Evolutionary conservation across 2,329 filamentous ascomycete species (phyloP), one percentile per base, ranked within the genome.

Genomic region (Fusarium sp.): DNA sequence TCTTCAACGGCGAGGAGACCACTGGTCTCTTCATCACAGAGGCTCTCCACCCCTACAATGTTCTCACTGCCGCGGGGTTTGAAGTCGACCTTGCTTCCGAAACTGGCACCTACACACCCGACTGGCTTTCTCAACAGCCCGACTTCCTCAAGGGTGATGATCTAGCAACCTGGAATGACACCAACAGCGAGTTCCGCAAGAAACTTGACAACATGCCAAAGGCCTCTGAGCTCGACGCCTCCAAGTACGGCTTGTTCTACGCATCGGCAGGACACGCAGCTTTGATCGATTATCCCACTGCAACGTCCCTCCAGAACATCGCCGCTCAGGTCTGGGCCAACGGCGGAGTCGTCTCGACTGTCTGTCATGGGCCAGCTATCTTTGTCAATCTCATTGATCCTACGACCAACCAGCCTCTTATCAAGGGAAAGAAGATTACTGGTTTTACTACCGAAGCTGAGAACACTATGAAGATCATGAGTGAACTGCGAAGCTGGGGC

Each of bases 151-250:
- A 46, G 2, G 61, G 60, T 11, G 65, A 68, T 2, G 65, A 68
- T 3, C 18, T 64, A 0, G 5, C 60, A 8, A 49, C 16, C 8
- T 85, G 80, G 81, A 78, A 83, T 10, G 77, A 85, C 55, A 46
- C 55, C 22, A 73, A 71, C 64, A 81, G 81, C 67, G 81, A 81
- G 9, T 85, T 86, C 74, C 77, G 82, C 57, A 75, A 77, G 53
- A 84, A 84, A 72, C 75, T 85, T 12, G 83, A 84, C 69, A 77
- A 79, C 37, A 77, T 84, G 70, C 67, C 77, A 52, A 81, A 79
- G 61, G 78, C 83, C 3, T 59, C 63, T 14, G 70, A 73, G 4
- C 34, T 73, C 10, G 78, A 82, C 42, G 70, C 49, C 9, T 63
- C 65, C 10, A 54, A 57, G 29, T 71, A 71, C 7, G 69, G 69